Conservation (phyloP, 176 grass and related monocot genomes). For the Hsuehochloa calcarea region DNA sequence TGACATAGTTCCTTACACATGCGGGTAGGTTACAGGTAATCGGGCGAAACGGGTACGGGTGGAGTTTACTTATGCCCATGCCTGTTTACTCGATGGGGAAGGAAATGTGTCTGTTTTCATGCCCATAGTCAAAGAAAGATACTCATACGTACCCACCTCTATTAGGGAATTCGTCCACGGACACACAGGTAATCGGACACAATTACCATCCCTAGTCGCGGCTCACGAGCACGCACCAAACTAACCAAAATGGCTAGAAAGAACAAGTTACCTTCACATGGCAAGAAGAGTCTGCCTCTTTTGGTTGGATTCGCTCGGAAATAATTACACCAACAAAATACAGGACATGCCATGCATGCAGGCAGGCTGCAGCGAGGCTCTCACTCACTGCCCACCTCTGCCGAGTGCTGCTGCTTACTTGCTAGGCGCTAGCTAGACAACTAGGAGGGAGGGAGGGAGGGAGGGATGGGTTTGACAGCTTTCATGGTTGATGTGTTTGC, state of each 20-base stretch:
- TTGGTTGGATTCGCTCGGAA: constrained; percentile 48
- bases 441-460: background rate
- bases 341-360: constrained; percentile 26
- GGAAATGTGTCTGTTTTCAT: too few species aligned
- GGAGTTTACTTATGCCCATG: too few species aligned
- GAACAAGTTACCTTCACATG: constrained; percentile 41
- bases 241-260: constrained; percentile 1
- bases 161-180: too few species aligned
- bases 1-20: too few species aligned
- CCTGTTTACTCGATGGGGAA: too few species aligned
- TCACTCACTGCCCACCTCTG: background rate
- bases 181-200: too few species aligned
- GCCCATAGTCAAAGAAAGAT: too few species aligned
- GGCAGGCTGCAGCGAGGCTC: constrained; percentile 28
- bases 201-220: too few species aligned
- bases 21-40: too few species aligned
- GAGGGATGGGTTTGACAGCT: constrained; percentile 6
- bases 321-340: constrained; percentile 44
- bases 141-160: too few species aligned
- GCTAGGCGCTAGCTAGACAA: constrained; percentile 29
- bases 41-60: too few species aligned
- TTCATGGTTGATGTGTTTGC: constrained; percentile 6
- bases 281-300: constrained; percentile 24
- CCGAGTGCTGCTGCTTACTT: background rate
- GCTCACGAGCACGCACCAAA: constrained; percentile 39